Percentiles rank a stretch among this genome's conserved stretches.
Conservation (phyloP, 805 yeast species). For the Candida boleticola region DNA sequence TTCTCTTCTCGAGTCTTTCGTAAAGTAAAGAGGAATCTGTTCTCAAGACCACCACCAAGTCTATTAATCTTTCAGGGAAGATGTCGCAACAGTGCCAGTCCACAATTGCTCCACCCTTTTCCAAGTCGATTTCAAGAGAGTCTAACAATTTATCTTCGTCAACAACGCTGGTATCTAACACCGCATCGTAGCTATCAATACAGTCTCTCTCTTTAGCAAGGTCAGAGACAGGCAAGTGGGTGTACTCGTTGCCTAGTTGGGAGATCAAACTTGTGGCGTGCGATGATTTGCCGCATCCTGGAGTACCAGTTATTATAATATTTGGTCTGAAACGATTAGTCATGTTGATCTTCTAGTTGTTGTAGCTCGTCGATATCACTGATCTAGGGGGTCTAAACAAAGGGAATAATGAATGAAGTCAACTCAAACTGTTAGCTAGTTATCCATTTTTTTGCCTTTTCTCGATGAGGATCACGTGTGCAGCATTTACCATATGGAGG, state of each 20-base stretch:
- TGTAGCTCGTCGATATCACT: too few species aligned
- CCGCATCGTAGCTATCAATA: slow-evolving; percentile 83
- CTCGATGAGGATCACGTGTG: too few species aligned
- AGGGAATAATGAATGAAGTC: too few species aligned
- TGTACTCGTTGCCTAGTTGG: slow-evolving; percentile 46
- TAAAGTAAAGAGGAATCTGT: slow-evolving; percentile 70
- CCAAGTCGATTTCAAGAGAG: slow-evolving; percentile 70
- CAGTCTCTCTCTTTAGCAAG: slow-evolving; percentile 76
- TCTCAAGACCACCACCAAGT: slow-evolving; percentile 84
- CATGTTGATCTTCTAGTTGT: slow-evolving; percentile 13
- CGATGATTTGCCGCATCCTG: slow-evolving; percentile 85
- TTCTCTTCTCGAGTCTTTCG: slow-evolving; percentile 74
- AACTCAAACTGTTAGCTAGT: background rate
- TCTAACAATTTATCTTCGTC: slow-evolving; percentile 91
- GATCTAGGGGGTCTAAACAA: background rate
- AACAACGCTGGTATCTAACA: slow-evolving; percentile 80
- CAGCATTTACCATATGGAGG: too few species aligned
- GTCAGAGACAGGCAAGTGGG: slow-evolving; percentile 68
- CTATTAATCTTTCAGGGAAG: slow-evolving; percentile 90
- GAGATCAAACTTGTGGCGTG: slow-evolving; percentile 62
- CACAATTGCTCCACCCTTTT: slow-evolving; percentile 81
- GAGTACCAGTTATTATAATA: slow-evolving; percentile 91
- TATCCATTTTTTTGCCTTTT: too few species aligned
- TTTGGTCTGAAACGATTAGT: slow-evolving; percentile 54
- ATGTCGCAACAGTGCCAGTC: slow-evolving; percentile 99